Evolutionary conservation across 2,329 filamentous ascomycete genomes (phyloP).

Genomic region (Fusarium multiceps): DNA sequence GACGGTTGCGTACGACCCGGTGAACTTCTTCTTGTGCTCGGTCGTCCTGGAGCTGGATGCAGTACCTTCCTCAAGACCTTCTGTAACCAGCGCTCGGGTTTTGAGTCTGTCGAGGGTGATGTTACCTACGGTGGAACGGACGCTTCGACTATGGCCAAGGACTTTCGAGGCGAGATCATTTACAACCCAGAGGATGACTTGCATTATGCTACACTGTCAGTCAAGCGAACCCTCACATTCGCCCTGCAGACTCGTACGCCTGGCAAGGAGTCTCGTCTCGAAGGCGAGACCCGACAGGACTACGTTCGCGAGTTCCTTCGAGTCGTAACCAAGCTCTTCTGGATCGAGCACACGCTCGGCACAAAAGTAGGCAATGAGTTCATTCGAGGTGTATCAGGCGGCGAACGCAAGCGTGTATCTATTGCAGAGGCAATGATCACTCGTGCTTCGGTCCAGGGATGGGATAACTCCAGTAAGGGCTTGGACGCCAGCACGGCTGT

Average conservation of each 20-base stretch:
- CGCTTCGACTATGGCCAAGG: conserved; percentile 59
- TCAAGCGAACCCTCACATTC: conserved; percentile 74
- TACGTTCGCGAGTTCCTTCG: conserved; percentile 64
- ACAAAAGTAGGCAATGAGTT: conserved; percentile 77
- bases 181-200: conserved; percentile 76
- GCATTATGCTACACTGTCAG: conserved; percentile 76
- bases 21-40: conserved; percentile 75
- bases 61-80: conserved; percentile 78
- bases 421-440: conserved; percentile 75
- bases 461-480: conserved; percentile 80
- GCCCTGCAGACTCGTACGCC: conserved; percentile 74
- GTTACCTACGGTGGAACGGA: conserved; percentile 69
- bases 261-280: conserved; percentile 58
- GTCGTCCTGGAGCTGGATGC: conserved; percentile 75
- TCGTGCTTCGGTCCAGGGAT: conserved; percentile 73
- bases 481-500: conserved; percentile 78
- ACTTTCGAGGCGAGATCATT: conserved; percentile 71
- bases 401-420: conserved; percentile 78
- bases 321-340: conserved; percentile 76
- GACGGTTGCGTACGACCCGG: conserved; percentile 77
- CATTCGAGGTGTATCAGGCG: conserved; percentile 71
- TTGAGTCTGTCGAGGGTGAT: conserved; percentile 71
- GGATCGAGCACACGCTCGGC: conserved; percentile 75
- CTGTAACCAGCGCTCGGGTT: conserved; percentile 75
- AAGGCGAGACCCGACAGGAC: conserved; percentile 69